phyloP scores from a whole-genome alignment of 371 early-diverging fungal genomes.

The Umbelopsis sp. region DNA sequence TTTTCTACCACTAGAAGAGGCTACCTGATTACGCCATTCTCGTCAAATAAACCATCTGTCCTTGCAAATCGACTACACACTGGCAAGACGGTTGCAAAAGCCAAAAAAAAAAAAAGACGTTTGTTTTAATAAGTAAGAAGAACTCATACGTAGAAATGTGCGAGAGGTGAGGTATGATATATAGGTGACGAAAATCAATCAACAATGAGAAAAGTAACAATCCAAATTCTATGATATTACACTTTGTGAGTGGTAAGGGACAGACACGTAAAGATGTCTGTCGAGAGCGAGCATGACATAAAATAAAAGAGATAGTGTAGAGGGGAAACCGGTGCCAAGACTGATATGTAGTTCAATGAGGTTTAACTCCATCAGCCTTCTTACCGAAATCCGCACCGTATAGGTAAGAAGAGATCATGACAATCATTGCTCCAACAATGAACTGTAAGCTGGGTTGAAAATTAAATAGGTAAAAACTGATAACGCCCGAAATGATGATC shows the following conservation, averaged over 20 bases:
- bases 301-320: constrained; percentile 1
- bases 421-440: constrained; percentile 68
- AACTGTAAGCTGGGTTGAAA: constrained; percentile 72
- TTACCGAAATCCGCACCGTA: constrained; percentile 49
- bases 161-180: constrained; percentile 15
- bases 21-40: too few species aligned
- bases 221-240: constrained; percentile 9
- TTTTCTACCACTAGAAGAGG: too few species aligned
- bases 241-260: background rate
- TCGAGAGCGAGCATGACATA: background rate
- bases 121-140: background rate
- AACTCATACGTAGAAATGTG: constrained; percentile 1
- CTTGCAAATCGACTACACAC: too few species aligned
- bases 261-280: background rate
- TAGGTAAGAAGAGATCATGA: constrained; percentile 64
- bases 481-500: constrained; percentile 80
- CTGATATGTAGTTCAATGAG: constrained; percentile 22
- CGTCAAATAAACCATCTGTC: too few species aligned
- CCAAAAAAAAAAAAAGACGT: too few species aligned
- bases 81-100: too few species aligned
- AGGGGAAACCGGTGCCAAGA: background rate
- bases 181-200: constrained; percentile 19
- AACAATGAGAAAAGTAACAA: constrained; percentile 21
- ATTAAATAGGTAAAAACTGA: constrained; percentile 75
- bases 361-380: constrained; percentile 26